Base-by-base conservation (phyloP, 345 rosid genomes). In the Eucalyptus pauciflora region DNA sequence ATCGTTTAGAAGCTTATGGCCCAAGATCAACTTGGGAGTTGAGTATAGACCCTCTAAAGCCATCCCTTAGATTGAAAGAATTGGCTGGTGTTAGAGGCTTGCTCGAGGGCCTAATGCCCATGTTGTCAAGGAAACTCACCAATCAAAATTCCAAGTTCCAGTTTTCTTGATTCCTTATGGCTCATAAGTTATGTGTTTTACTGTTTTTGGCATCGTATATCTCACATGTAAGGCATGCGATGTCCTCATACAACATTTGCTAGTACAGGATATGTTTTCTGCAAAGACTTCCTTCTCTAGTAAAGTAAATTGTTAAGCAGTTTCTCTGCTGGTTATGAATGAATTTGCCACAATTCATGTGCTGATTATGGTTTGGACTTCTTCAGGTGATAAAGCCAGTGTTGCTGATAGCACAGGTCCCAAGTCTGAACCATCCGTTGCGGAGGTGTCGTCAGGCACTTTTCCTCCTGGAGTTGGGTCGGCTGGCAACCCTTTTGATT, bases 401-500 rank as follows among this genome's bases (percentile, higher is more conserved):
- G 79, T 56, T 43, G 56, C 89, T 33, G 89, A 50, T 43, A 27
- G 80, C 86, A 88, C 8, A 85, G 33, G 29, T 67, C 48, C 87
- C 88, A 79, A 88, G 67, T 52, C 87, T 41, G 90, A 88, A 58
- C 51, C 88, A 56, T 79, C 90, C 17, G 7, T 91, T 33, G 71
- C 86, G 2, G 93, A 91, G 81, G 90, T 90, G 62, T 91, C 89
- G 46, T 88, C 92, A n/a, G 92, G 88, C 89, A 41, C 92, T 33
- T 51, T 92, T 88, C 51, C 90, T 25, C 89, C 92, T 5, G 92
- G 87, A 91, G 88, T 92, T 86, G 94, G 88, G 71, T 87, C 88
- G 85, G 87, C 91, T 16, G 90, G 86, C 60, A 92, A 92, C 87
- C 93, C 93, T 86, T 93, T 93, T 89, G 95, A 93, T 89, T 93